Evolutionary conservation across 768 basidiomycete species (phyloP).

Genomic region (Holtermanniella nyarrowii): DNA sequence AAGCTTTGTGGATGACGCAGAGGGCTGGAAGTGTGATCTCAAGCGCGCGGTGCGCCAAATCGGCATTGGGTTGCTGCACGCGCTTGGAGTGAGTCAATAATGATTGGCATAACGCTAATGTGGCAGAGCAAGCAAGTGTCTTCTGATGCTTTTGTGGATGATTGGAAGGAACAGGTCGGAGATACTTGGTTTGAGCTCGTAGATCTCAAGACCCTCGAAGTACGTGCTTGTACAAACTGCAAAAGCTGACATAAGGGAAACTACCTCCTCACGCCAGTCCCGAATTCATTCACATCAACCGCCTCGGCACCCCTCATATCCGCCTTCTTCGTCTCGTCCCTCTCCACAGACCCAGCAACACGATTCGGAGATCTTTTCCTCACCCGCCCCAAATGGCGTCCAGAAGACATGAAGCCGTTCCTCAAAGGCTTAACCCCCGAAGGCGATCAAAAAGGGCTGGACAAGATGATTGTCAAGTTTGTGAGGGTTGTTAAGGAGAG

Average conservation of each 20-base stretch:
- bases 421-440: conserved; percentile 58
- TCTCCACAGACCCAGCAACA: conserved; percentile 65
- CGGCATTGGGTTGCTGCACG: conserved; percentile 62
- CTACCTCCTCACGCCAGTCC: conserved; percentile 47
- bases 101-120: background rate
- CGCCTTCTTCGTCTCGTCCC: conserved; percentile 64
- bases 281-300: conserved; percentile 36
- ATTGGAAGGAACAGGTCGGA: conserved; percentile 67
- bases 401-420: conserved; percentile 71
- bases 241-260: conserved; percentile 52
- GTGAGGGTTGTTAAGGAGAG: conserved; percentile 63
- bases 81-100: conserved; percentile 47
- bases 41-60: conserved; percentile 58
- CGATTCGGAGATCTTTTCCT: conserved; percentile 85
- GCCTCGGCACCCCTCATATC: conserved; percentile 43
- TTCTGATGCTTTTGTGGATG: conserved; percentile 50
- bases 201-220: conserved; percentile 59
- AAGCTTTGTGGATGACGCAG: conserved; percentile 35
- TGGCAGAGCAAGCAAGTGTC: conserved; percentile 53
- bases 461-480: conserved; percentile 77
- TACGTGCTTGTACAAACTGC: conserved; percentile 39
- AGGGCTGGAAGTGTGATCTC: conserved; percentile 59
- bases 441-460: conserved; percentile 73
- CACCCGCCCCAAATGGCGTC: conserved; percentile 44
- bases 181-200: conserved; percentile 61